Evolutionary conservation across 2,329 filamentous ascomycete genomes (phyloP), one percentile per base, ranked within the genome.

Genomic region (Aspergillus flavus): DNA sequence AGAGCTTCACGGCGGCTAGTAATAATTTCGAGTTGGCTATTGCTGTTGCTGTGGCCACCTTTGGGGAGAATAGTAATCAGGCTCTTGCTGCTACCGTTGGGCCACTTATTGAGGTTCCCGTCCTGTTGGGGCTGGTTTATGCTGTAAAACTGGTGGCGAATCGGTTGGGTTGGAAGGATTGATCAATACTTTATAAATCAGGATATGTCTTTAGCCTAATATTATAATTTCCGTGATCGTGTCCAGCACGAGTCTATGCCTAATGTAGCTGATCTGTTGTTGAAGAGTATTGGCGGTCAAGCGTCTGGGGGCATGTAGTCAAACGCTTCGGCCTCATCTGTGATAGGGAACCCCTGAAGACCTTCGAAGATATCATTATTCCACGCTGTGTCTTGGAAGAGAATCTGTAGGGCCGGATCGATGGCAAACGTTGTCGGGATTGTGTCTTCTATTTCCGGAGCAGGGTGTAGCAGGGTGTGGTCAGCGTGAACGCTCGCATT

Each of bases 11-110:
- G 0, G 93, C 92, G 0, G 91, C 91, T 0, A 96, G 93, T 75
- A 96, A 96, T 73, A 96, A 96, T 73, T 96, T 96, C 71, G 93
- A 96, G 80, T 80, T 96, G 28, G 92, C 93, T 0, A 96, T 96
- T 77, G 92, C 92, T 0, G 92, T 96, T 0, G 91, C 91, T 0
- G 88, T 96, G 5, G 90, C 92, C 0, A 89, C 89, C 0, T 96
- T 91, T 78, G 93, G 93, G 0, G 84, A 89, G 0, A 80, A 90
- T 52, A 94, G 91, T 71, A 87, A 93, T 55, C 88, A 65, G 64
- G 63, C 65, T 19, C 71, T 73, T 62, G 71, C 71, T 12, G 63
- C 66, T 10, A 71, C 70, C 32, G 71, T 73, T n/a, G 61, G 93
- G 0, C 93, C 93, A 3, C 77, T 96, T 68, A 91, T 96, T 59